phyloP scores from a whole-genome alignment of 768 basidiomycete genomes.

The Tephrocybe sp. region DNA sequence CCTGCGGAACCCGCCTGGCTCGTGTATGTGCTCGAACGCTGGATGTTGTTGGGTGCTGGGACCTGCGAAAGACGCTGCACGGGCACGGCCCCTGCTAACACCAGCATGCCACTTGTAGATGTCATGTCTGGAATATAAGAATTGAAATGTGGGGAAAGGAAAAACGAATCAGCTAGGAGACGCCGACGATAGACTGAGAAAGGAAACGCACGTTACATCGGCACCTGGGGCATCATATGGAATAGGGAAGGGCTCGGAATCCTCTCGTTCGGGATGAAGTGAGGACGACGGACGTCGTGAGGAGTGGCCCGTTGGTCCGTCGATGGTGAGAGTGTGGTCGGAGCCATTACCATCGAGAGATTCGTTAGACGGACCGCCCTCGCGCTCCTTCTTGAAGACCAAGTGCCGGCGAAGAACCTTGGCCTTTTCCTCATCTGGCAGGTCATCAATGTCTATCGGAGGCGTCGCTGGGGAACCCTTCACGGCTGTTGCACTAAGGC shows the following conservation, averaged over 20 bases:
- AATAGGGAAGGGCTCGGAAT: slow-evolving; percentile 79
- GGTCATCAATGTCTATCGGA: slow-evolving; percentile 50
- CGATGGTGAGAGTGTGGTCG: slow-evolving; percentile 27
- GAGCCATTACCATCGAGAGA: slow-evolving; percentile 26
- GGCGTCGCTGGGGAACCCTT: slow-evolving; percentile 31
- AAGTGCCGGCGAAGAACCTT: slow-evolving; percentile 80
- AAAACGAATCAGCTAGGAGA: background rate
- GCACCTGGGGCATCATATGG: slow-evolving; percentile 86
- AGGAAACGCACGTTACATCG: slow-evolving; percentile 81
- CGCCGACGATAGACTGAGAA: background rate
- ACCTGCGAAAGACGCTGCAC: slow-evolving; percentile 71
- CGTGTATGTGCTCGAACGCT: slow-evolving; percentile 89
- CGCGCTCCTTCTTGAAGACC: slow-evolving; percentile 71
- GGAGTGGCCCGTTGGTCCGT: slow-evolving; percentile 20
- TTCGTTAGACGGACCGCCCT: slow-evolving; percentile 26
- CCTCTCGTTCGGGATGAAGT: slow-evolving; percentile 36
- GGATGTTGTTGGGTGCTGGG: slow-evolving; percentile 61
- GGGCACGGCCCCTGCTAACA: slow-evolving; percentile 61
- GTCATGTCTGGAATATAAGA: slow-evolving; percentile 57
- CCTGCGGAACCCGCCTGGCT: slow-evolving; percentile 92
- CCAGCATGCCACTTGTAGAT: slow-evolving; percentile 96
- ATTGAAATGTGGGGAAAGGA: background rate
- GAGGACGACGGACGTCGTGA: slow-evolving; percentile 31
- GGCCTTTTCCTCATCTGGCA: slow-evolving; percentile 84
- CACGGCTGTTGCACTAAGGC: slow-evolving; percentile 33